Evolutionary conservation across 768 basidiomycete species (phyloP).

Genomic region (Naganishia vishniacii): DNA sequence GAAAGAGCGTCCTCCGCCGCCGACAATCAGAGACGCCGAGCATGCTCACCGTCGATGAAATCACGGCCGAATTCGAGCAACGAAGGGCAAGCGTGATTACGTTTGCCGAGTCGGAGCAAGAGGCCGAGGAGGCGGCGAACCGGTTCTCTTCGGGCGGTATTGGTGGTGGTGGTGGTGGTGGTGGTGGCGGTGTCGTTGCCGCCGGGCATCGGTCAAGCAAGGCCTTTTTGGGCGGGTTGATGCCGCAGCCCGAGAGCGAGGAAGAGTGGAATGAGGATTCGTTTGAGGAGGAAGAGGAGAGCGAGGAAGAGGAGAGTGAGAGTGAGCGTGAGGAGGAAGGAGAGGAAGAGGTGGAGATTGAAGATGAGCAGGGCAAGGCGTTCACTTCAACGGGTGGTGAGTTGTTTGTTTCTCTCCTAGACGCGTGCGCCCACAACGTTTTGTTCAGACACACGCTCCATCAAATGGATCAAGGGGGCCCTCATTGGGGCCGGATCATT

Average conservation of each 20-base stretch:
- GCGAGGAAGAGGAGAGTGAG: slow-evolving; percentile 33
- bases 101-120: slow-evolving; percentile 54
- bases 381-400: slow-evolving; percentile 58
- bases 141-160: slow-evolving; percentile 29
- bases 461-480: slow-evolving; percentile 96
- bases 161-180: slow-evolving; percentile 5
- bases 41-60: slow-evolving; percentile 92
- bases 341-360: slow-evolving; percentile 49
- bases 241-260: slow-evolving; percentile 31
- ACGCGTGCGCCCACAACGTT: not conserved
- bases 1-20: slow-evolving; percentile 53
- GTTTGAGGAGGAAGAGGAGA: slow-evolving; percentile 34
- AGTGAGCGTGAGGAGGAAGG: slow-evolving; percentile 43
- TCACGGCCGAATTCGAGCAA: slow-evolving; percentile 85
- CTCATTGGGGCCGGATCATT: slow-evolving; percentile 92
- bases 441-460: slow-evolving; percentile 54
- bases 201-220: slow-evolving; percentile 2
- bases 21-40: slow-evolving; percentile 84
- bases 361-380: slow-evolving; percentile 51
- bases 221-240: slow-evolving; percentile 15
- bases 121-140: slow-evolving; percentile 29
- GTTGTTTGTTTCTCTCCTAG: slow-evolving; percentile 20
- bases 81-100: slow-evolving; percentile 55
- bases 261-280: slow-evolving; percentile 31
- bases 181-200: not conserved